phyloP scores from a whole-genome alignment of 2,329 filamentous ascomycete species.

The Fusarium burgessii region DNA sequence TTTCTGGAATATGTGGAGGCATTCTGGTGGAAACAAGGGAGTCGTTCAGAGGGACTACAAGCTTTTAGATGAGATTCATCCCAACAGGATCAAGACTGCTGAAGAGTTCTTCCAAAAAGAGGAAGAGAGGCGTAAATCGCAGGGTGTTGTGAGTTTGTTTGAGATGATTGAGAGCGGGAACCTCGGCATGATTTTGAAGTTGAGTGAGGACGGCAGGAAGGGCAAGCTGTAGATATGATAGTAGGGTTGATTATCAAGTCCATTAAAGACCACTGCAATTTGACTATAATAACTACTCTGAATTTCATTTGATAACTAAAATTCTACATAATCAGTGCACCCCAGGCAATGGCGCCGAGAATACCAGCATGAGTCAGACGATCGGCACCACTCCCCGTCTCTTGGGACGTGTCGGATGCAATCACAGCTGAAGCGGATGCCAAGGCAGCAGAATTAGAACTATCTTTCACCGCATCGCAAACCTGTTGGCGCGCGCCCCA shows the following conservation, averaged over 20 bases:
- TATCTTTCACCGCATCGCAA: background rate
- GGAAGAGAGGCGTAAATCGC: background rate
- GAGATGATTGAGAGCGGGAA: background rate
- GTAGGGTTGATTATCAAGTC: no score
- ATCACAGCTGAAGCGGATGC: background rate
- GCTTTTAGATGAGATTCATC: conserved; percentile 29
- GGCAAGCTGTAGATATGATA: background rate
- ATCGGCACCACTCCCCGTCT: background rate
- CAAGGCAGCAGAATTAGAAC: background rate
- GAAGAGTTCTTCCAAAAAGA: conserved; percentile 20
- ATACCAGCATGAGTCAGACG: fast-evolving
- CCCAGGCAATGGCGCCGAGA: background rate
- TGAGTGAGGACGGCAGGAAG: background rate
- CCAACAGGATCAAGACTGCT: background rate
- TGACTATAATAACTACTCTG: background rate
- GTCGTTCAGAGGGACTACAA: conserved; percentile 18
- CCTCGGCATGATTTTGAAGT: fast-evolving
- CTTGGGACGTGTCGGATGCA: background rate
- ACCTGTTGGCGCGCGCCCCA: background rate
- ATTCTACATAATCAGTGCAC: background rate
- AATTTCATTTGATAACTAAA: no score
- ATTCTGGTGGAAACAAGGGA: conserved; percentile 11
- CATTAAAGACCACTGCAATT: no score
- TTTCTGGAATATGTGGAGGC: conserved; percentile 24
- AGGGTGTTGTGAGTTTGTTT: background rate